These are phyloP conservation scores for Colletotrichum sp. DNA, from an alignment of 2,329 filamentous ascomycete species.

Conservation along the genomic window DNA sequence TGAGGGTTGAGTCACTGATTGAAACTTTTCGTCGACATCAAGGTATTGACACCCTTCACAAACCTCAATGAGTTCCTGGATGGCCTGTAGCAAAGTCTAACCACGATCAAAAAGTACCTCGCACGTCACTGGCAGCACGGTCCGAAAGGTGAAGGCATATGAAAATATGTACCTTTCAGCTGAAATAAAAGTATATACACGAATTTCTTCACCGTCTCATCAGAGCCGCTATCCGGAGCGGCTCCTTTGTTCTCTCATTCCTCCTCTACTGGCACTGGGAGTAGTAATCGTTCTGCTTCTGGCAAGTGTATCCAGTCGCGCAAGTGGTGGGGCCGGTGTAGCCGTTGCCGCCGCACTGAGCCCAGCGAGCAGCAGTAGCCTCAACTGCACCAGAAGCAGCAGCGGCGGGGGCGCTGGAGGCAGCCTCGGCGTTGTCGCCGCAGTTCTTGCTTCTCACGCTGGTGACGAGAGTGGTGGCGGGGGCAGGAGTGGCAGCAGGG, in stretches of 20 bases:
- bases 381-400: slow-evolving; percentile 16
- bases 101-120: not conserved
- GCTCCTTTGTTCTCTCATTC: not conserved
- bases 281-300: slow-evolving; percentile 43
- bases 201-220: not conserved
- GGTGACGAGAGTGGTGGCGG: slow-evolving; percentile 5
- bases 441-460: slow-evolving; percentile 9
- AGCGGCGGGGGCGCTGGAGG: not conserved
- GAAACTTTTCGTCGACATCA: not conserved
- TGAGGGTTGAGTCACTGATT: not conserved
- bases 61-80: not conserved
- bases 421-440: not conserved
- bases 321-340: slow-evolving; percentile 42
- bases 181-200: slow-evolving; percentile 12
- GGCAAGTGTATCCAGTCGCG: slow-evolving; percentile 37
- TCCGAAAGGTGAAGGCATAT: not conserved
- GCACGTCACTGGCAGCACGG: not conserved
- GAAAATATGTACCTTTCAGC: not conserved
- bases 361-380: slow-evolving; percentile 30
- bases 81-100: not conserved
- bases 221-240: not conserved
- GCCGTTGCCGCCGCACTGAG: slow-evolving; percentile 41
- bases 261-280: slow-evolving; percentile 40
- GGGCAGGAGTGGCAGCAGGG: not conserved
- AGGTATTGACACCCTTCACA: not conserved